These are phyloP conservation scores for Pascua guehoae DNA, from an alignment of 1,284 basidiomycete genomes.

Conservation along the genomic window DNA sequence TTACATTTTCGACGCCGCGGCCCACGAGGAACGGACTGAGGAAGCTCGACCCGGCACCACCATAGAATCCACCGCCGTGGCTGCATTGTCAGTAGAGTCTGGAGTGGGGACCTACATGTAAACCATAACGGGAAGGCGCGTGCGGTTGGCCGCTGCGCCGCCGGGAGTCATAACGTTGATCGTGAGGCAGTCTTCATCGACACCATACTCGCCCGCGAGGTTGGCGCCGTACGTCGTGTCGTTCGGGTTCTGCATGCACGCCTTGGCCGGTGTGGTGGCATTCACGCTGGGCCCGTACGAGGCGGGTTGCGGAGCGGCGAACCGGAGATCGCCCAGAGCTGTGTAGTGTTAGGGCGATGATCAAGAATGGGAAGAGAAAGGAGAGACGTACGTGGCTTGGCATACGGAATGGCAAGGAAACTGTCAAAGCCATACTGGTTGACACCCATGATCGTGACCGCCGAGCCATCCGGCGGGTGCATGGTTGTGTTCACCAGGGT, in stretches of 20 bases:
- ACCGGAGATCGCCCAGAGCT: constrained; percentile 53
- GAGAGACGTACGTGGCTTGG: constrained; percentile 3
- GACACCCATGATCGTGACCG: no score
- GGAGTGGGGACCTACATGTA: constrained; percentile 20
- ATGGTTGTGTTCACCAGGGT: no score
- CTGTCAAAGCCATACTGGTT: not conserved
- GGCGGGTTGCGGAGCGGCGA: constrained; percentile 44
- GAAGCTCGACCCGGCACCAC: constrained; percentile 11
- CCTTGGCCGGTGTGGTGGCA: constrained; percentile 39
- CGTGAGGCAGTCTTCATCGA: constrained; percentile 50
- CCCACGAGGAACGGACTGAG: no score
- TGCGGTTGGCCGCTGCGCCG: constrained; percentile 15
- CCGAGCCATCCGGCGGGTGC: no score
- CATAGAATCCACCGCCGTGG: constrained; percentile 38
- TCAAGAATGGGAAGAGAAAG: no score
- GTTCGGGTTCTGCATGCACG: constrained; percentile 28
- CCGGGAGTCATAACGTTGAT: constrained; percentile 44
- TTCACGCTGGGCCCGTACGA: constrained; percentile 30
- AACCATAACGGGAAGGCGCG: constrained; percentile 42
- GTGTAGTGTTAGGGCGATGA: constrained; percentile 20
- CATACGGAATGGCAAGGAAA: constrained; percentile 7
- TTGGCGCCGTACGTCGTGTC: constrained; percentile 7
- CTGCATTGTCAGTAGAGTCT: constrained; percentile 1
- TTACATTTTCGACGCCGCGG: no score
- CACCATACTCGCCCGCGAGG: constrained; percentile 22